Base-by-base conservation (phyloP, 805 yeast species). In the Teunomyces panamensis region DNA sequence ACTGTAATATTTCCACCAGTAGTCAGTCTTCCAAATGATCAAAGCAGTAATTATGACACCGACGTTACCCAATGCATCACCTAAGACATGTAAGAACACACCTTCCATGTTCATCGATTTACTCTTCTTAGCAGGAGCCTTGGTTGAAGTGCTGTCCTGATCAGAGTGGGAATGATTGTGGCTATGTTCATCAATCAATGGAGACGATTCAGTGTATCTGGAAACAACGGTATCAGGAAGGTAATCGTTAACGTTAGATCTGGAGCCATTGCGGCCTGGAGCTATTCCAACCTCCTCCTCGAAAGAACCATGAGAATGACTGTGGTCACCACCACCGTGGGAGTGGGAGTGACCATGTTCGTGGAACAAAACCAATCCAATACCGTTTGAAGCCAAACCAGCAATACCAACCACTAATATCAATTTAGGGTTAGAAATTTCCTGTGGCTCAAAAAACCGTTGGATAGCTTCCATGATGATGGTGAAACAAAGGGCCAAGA, bases 101-200 rank as follows among this genome's bases (percentile, higher is more conserved):
- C 99, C 99, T 59, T 89, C 91, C 97, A 92, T 92, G 68, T 94
- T 92, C 73, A 92, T 73, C n/a, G 96, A 87, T 61, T 79, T 81
- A 29, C 67, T 57, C 50, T 73, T 65, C 42, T 49, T 52, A 11
- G 44, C 29, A 26, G 36, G 45, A 47, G 47, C 37, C 52, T 49
- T 43, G 9, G 36, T 43, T 13, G 55, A 46, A 37, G 49, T 44
- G 9, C 49, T 49, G 11, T 39, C 47, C 11, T 52, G 49, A 3
- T 50, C 36, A n/a, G 32, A 45, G 8, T 57, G 57, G 5, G 48
- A 52, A 28, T 58, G 59, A 6, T 54, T 56, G 11, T 56, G 51
- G 9, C 54, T 56, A n/a, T 56, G 50, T 5, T 54, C 48, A 26
- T 50, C 51, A 14, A 72, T 52, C 49, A 75, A 64, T 14, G 71